phyloP scores from a whole-genome alignment of 768 basidiomycete species.

The Termitomyces sp. region DNA sequence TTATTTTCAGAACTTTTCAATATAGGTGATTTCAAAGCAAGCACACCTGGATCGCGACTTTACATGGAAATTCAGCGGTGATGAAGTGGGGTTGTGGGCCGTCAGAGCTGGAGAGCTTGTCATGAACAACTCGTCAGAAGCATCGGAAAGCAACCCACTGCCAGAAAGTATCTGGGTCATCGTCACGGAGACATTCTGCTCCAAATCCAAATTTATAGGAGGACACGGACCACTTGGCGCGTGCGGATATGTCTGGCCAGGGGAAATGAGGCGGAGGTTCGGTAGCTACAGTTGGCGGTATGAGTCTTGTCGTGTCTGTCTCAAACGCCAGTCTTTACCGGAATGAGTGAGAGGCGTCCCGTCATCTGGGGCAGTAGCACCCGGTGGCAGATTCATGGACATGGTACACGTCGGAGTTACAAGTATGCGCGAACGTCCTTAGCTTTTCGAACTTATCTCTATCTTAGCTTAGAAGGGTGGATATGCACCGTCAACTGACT shows the following conservation, averaged over 20 bases:
- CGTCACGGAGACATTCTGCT: slow-evolving; percentile 84
- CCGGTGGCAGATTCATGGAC: slow-evolving; percentile 17
- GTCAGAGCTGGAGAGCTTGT: slow-evolving; percentile 55
- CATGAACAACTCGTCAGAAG: neutral
- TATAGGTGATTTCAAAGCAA: neutral
- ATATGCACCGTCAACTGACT: neutral
- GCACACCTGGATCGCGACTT: slow-evolving; percentile 79
- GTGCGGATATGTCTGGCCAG: slow-evolving; percentile 81
- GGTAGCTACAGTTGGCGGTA: slow-evolving; percentile 18
- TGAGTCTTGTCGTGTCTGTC: neutral
- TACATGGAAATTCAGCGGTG: slow-evolving; percentile 87
- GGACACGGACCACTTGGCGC: slow-evolving; percentile 94
- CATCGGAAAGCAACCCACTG: slow-evolving; percentile 58
- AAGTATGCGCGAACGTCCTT: too few relatives aligned
- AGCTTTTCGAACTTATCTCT: too few relatives aligned
- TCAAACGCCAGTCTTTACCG: slow-evolving; percentile 16
- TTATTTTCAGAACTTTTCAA: neutral
- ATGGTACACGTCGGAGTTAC: neutral
- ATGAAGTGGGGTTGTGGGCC: slow-evolving; percentile 97
- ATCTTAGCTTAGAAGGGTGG: too few relatives aligned
- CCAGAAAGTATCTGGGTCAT: slow-evolving; percentile 93
- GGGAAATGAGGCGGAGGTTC: slow-evolving; percentile 51
- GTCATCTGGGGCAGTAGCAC: slow-evolving; percentile 21
- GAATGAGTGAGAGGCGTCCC: slow-evolving; percentile 30
- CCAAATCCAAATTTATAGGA: slow-evolving; percentile 97